Evolutionary conservation across 2,329 filamentous ascomycete genomes (phyloP), one percentile per base, ranked within the genome.

Genomic region (Elsinoe batatas): DNA sequence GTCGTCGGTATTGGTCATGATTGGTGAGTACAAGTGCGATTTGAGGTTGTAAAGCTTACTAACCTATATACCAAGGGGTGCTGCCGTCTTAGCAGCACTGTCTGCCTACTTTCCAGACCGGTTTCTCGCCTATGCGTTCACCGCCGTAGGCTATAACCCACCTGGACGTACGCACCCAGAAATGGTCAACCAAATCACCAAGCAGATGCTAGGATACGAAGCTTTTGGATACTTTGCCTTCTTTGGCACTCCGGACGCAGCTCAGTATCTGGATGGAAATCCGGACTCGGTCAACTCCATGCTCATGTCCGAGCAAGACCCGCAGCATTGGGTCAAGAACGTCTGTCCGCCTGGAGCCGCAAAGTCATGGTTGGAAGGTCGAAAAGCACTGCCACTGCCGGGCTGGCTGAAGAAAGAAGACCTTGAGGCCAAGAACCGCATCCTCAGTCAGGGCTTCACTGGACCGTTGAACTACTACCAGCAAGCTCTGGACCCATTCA

Each of bases 1-100:
- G 66, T 69, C 30, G 67, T 78, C 54, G 67, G 72, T 2, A 65
- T 77, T 32, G 76, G 75, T 42, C 76, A 78, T 58, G 76, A 79
- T 61, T 79, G 75, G 75, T 43, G 2, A 30, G 51, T 18, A 42
- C 17, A 35, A 32, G 5, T 33, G 22, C n/a, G 3, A 6, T 3
- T 5, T 37, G 3, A 49, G 2, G 33, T 3, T 8, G 6, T 8
- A 13, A 33, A 5, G 5, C 10, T 2, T 20, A 3, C 51, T 54
- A n/a, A 54, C 51, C 3, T 30, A 7, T 30, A 12, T 17, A 6
- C 12, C 6, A 17, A 54, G 51, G 51, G 76, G 76, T 37, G 69
- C 70, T 13, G 58, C 55, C 6, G 58, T 72, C 10, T 69, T 71
- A 0, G 68, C 71, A 54, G 68, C 74, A 12, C 57, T 76, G 12